phyloP scores from a whole-genome alignment of 2,329 filamentous ascomycete genomes.

The Fusarium graminum region DNA sequence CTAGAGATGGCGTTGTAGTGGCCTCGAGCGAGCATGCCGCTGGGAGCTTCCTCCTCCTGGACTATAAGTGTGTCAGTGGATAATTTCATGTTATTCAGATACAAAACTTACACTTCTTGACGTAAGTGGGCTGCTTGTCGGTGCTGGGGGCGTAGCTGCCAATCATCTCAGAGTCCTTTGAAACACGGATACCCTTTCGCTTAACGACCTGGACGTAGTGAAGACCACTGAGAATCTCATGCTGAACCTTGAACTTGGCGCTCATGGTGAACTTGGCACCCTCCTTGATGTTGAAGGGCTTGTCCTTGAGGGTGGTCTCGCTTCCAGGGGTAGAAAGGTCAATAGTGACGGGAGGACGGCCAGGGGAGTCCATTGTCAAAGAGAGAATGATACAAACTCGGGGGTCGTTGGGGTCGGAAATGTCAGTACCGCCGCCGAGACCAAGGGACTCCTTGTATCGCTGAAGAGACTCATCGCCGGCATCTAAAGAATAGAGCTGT shows the following conservation, averaged over 20 bases:
- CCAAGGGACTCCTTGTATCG: slow-evolving; percentile 98
- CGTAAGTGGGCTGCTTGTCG: slow-evolving; percentile 84
- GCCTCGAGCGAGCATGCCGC: slow-evolving; percentile 89
- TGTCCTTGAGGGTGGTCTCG: slow-evolving; percentile 83
- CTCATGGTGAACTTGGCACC: slow-evolving; percentile 94
- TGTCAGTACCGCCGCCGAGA: slow-evolving; percentile 78
- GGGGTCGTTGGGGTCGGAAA: slow-evolving; percentile 83
- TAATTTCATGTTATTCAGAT: background rate
- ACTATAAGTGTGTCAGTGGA: slow-evolving; percentile 65
- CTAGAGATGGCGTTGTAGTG: slow-evolving; percentile 90
- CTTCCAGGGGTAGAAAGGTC: slow-evolving; percentile 82
- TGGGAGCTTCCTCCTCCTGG: slow-evolving; percentile 90
- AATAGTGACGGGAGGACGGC: slow-evolving; percentile 87
- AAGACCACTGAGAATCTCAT: slow-evolving; percentile 93
- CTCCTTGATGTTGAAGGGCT: slow-evolving; percentile 98
- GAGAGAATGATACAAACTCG: slow-evolving; percentile 94
- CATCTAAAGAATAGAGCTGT: slow-evolving; percentile 60
- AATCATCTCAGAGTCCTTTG: slow-evolving; percentile 99
- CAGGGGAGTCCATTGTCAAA: slow-evolving; percentile 87
- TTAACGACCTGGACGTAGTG: slow-evolving; percentile 97
- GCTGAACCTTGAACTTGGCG: slow-evolving; percentile 93
- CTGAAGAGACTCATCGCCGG: slow-evolving; percentile 91
- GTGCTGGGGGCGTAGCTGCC: slow-evolving; percentile 96
- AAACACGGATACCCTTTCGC: slow-evolving; percentile 85
- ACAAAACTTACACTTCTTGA: slow-evolving; percentile 84